Evolutionary conservation across 2,329 filamentous ascomycete genomes (phyloP), one percentile per base, ranked within the genome.

Genomic region (Neurospora sp.): DNA sequence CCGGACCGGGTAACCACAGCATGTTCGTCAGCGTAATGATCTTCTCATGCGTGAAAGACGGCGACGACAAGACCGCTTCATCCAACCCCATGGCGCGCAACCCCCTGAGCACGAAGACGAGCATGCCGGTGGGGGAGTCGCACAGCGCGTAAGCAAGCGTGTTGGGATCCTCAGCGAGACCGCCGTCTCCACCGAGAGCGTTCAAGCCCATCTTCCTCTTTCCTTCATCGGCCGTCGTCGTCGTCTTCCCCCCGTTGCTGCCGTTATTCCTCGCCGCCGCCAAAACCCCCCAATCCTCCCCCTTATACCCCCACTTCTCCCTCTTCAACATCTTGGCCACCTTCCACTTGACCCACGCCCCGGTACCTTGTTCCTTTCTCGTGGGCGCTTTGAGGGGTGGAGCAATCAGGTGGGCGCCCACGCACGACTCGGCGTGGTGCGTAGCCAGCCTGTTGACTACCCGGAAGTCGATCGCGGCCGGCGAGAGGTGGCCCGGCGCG

Each of bases 1-100:
- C 89, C 0, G 88, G 88, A 0, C 89, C 89, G 0, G 89, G 89
- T 0, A 91, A 78, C 90, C 89, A 91, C 28, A 88, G 85, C 38
- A 91, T 79, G 76, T 87, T 85, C 1, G 87, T 85, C 74, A 89
- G 81, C 19, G 86, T 87, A 70, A 91, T 81, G 33, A 91, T 81
- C 69, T 90, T 86, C 15, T 81, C 79, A 3, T 81, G 79, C 1
- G 81, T 81, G 68, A 87, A 81, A 15, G 13, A 9, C 28, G 52
- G 4, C 23, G 13, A 36, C 6, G 52, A 62, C 52, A 62, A 62
- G 17, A 80, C 68, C 4, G 39, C 58, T 15, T 28, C 67, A 11
- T 38, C 66, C 3, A 15, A 62, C 10, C 62, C 58, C 0, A 82
- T 80, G 2, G 79, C 81, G 3, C 81, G 80, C 68, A 88, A 77